Evolutionary conservation across 2,329 filamentous ascomycete species (phyloP).

Genomic region (Graphilbum ipis-grandicollis): DNA sequence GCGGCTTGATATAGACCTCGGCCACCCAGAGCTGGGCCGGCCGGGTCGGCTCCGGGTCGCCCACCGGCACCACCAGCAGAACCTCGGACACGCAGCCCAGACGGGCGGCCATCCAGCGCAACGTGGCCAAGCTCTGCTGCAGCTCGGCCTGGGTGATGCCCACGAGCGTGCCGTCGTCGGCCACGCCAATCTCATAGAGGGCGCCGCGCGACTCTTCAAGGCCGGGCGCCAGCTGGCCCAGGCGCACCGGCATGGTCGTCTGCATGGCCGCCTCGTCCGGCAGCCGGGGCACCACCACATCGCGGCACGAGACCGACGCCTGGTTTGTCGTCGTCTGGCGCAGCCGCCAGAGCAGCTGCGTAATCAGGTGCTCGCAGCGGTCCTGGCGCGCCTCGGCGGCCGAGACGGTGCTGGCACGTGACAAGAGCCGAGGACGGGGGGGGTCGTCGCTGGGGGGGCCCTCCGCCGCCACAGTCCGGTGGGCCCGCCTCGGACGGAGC

Average conservation of each 20-base stretch:
- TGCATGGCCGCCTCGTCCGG: slow-evolving; percentile 43
- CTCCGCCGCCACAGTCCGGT: slow-evolving; percentile 26
- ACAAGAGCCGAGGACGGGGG: too few species aligned
- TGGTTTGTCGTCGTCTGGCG: slow-evolving; percentile 92
- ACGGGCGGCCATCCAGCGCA: slow-evolving; percentile 82
- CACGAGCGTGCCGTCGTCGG: slow-evolving; percentile 82
- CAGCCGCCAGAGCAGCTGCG: slow-evolving; percentile 83
- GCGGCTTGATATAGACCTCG: slow-evolving; percentile 74
- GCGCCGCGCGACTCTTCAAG: slow-evolving; percentile 87
- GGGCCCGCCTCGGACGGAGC: slow-evolving; percentile 59
- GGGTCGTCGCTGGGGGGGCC: too few species aligned
- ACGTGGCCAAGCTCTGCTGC: slow-evolving; percentile 71
- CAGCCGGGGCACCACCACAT: slow-evolving; percentile 51
- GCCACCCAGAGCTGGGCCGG: slow-evolving; percentile 59
- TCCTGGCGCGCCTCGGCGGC: slow-evolving; percentile 56
- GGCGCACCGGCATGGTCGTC: slow-evolving; percentile 26
- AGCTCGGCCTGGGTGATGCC: slow-evolving; percentile 82
- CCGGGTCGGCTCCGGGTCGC: slow-evolving; percentile 37
- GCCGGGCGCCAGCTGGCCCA: slow-evolving; percentile 50
- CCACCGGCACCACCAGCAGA: slow-evolving; percentile 66
- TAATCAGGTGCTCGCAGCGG: slow-evolving; percentile 78
- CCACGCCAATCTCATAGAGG: slow-evolving; percentile 89
- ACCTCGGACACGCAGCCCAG: slow-evolving; percentile 76
- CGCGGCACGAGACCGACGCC: slow-evolving; percentile 51
- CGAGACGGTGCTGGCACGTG: too few species aligned